These are phyloP conservation scores for Blastobotrys illinoisensis DNA, from an alignment of 1,139 yeast species.

Conservation along the genomic window DNA sequence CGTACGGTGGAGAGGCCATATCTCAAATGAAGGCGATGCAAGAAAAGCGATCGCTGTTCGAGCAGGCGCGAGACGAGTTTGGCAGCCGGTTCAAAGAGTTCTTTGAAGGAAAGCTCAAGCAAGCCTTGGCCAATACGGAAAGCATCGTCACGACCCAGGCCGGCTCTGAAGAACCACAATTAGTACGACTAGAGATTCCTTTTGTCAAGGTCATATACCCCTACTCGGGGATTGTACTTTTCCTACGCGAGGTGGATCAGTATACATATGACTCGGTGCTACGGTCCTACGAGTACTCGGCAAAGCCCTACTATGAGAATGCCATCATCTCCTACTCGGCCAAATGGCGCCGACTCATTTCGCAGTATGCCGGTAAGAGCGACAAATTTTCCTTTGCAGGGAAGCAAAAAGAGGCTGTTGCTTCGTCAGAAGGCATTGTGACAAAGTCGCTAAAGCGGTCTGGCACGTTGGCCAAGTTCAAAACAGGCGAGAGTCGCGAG, in stretches of 20 bases:
- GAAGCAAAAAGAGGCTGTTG: not conserved
- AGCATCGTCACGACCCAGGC: slow-evolving; percentile 7
- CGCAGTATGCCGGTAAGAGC: slow-evolving; percentile 14
- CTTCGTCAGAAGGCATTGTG: slow-evolving; percentile 8
- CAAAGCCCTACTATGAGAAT: slow-evolving; percentile 25
- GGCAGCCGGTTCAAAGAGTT: slow-evolving; percentile 45
- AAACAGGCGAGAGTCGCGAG: slow-evolving; percentile 8
- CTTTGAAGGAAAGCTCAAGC: slow-evolving; percentile 41
- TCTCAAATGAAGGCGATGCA: slow-evolving; percentile 69
- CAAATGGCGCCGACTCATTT: slow-evolving; percentile 26
- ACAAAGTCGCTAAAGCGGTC: slow-evolving; percentile 28
- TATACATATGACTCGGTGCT: slow-evolving; percentile 40
- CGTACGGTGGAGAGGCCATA: slow-evolving; percentile 41
- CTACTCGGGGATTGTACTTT: slow-evolving; percentile 59
- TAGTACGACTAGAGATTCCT: slow-evolving; percentile 17
- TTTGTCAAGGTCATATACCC: slow-evolving; percentile 36
- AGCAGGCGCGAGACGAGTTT: slow-evolving; percentile 51
- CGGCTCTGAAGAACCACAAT: slow-evolving; percentile 17
- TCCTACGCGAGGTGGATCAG: slow-evolving; percentile 51
- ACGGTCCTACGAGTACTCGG: slow-evolving; percentile 25
- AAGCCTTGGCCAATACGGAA: slow-evolving; percentile 22
- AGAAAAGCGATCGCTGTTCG: slow-evolving; percentile 61
- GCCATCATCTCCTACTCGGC: slow-evolving; percentile 29
- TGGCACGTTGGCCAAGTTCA: slow-evolving; percentile 29
- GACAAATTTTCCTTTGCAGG: slow-evolving; percentile 21